Percentiles rank a stretch among this genome's conserved stretches.
phyloP scores from a whole-genome alignment of 768 basidiomycete species.

The Hysterangium stoloniferum region DNA sequence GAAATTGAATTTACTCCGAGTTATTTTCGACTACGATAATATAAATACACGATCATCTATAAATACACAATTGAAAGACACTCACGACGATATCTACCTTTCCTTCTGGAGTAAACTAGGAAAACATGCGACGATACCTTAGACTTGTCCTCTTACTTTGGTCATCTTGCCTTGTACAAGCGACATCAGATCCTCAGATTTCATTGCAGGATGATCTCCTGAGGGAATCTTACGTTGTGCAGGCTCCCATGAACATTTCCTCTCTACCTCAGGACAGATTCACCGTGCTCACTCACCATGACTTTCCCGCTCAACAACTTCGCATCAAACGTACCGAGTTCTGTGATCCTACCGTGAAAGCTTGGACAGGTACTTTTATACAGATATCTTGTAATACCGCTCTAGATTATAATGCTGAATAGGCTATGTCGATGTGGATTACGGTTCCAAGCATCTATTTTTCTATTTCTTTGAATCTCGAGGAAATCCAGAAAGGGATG shows the following conservation, averaged over 20 bases:
- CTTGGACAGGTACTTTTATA: slow-evolving; percentile 5
- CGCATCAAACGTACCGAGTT: slow-evolving; percentile 35
- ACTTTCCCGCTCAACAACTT: slow-evolving; percentile 24
- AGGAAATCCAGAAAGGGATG: slow-evolving; percentile 39
- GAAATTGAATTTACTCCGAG: background rate
- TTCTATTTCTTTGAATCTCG: slow-evolving; percentile 76
- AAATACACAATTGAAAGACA: too few species aligned
- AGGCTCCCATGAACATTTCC: background rate
- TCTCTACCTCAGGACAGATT: slow-evolving; percentile 12
- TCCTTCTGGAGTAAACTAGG: too few species aligned
- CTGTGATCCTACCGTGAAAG: slow-evolving; percentile 34
- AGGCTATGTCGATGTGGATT: slow-evolving; percentile 59
- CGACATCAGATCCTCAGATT: background rate
- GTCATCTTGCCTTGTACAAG: background rate
- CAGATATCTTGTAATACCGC: background rate
- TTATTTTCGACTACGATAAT: too few species aligned
- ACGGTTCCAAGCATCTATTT: slow-evolving; percentile 54
- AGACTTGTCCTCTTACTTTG: background rate
- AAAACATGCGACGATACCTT: too few species aligned
- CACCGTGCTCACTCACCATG: slow-evolving; percentile 13
- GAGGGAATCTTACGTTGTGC: background rate
- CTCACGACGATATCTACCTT: too few species aligned
- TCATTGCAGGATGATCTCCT: background rate
- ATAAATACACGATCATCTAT: too few species aligned
- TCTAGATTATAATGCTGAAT: slow-evolving; percentile 48